Evolutionary conservation across 495 filamentous ascomycete species (phyloP).

Genomic region (Sordaria brevicollis): DNA sequence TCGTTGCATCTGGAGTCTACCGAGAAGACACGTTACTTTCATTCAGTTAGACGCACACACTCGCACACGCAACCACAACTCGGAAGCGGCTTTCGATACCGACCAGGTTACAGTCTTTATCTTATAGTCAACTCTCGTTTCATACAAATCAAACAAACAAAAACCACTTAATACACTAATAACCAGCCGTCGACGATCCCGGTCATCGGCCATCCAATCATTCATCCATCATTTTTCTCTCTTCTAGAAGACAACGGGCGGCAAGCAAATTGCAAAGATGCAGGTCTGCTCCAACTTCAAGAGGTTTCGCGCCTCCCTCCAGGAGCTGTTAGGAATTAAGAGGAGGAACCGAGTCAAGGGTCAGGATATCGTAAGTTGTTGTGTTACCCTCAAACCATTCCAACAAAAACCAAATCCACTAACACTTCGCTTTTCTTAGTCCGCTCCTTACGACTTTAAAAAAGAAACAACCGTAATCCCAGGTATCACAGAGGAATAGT

Average conservation of each 20-base stretch:
- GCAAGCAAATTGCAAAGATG: constrained; percentile 2
- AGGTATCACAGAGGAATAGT: constrained; percentile 35
- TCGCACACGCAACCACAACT: background rate
- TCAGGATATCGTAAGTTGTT: constrained; percentile 18
- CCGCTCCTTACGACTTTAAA: constrained; percentile 37
- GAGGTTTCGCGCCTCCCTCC: constrained; percentile 13
- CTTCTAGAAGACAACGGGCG: background rate
- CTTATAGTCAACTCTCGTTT: background rate
- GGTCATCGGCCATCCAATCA: background rate
- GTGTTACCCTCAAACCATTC: background rate
- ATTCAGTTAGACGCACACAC: background rate
- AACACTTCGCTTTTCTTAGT: constrained; percentile 22
- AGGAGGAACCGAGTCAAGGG: constrained; percentile 10
- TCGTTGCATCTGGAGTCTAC: background rate
- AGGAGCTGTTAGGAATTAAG: constrained; percentile 10
- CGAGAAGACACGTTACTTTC: background rate
- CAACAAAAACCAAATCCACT: constrained; percentile 1
- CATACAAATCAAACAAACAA: background rate
- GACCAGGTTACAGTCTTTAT: background rate
- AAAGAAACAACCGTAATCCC: constrained; percentile 26
- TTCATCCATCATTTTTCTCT: background rate
- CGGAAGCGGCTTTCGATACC: background rate
- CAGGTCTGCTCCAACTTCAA: constrained; percentile 15
- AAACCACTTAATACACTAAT: background rate
- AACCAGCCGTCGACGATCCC: background rate